Base-by-base conservation (phyloP, 768 basidiomycete species). In the Termitomyces sp. region DNA sequence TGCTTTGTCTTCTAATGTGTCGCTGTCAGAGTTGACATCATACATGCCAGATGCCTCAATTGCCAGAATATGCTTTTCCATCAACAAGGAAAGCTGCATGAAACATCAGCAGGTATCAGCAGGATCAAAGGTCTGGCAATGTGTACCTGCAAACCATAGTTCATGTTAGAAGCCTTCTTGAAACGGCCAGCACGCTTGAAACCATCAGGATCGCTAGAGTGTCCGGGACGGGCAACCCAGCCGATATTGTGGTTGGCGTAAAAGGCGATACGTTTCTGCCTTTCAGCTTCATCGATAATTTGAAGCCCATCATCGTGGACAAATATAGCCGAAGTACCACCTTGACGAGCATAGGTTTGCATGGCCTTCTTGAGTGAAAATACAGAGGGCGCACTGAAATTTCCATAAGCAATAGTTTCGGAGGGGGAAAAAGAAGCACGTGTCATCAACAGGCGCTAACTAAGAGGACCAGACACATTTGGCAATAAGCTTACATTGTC, bases 111-210 rank as follows among this genome's bases (percentile, higher is more conserved):
- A 53, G 45, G 60, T 38, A 54, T 50, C 20, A 13, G 3, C 22
- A 0, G 30, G 13, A 6, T 28, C 26, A 10, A 4, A n/a, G 1
- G 18, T 26, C 7, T 32, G 6, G n/a, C 1, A 20, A 51, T 70
- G 61, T 60, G 63, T 60, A 78, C 76, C 59, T 74, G 70, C 16
- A 80, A 76, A 0, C 86, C 90, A 65, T 85, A 91, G 67, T 93
- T 94, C 88, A 94, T 90, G 70, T 94, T 94, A 3, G 84, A 86
- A 1, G 90, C 90, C 70, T 94, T 94, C 78, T 94, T 93, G 82
- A 94, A 94, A 16, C 91, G 82, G 43, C 92, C 92, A 32, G 89
- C 88, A 49, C 92, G 88, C 59, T 87, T 80, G 76, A 83, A 91
- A 1, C 88, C 90, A 66, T 85, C 83, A 18, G 82, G 72, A 2